Evolutionary conservation across 495 filamentous ascomycete species (phyloP).

Genomic region (Neurospora sp.): DNA sequence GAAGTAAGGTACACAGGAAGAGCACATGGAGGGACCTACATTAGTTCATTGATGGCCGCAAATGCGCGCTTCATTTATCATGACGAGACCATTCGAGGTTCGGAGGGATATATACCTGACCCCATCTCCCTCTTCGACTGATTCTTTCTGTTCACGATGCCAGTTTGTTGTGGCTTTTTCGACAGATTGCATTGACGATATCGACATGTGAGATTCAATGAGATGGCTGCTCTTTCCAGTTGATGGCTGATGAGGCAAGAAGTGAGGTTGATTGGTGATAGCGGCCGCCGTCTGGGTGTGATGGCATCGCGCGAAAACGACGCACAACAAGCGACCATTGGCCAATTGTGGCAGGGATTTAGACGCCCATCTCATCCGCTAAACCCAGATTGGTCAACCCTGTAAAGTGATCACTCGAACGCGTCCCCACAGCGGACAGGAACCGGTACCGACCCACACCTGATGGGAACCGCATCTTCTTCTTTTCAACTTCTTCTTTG

Average conservation of each 20-base stretch:
- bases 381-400: slow-evolving; percentile 11
- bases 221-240: no score
- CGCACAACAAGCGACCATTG: slow-evolving; percentile 17
- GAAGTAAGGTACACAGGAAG: neutral
- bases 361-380: slow-evolving; percentile 28
- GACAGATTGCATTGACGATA: no score
- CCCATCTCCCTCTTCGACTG: neutral
- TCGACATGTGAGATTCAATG: no score
- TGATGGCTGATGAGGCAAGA: neutral
- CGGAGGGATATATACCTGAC: neutral
- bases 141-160: neutral
- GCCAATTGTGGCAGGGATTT: slow-evolving; percentile 27
- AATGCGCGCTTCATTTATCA: neutral
- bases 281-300: slow-evolving; percentile 10
- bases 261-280: neutral
- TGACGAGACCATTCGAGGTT: neutral
- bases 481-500: neutral
- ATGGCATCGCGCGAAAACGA: slow-evolving; percentile 15
- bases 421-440: slow-evolving; percentile 15
- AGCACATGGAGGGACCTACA: neutral
- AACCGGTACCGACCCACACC: neutral
- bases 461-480: neutral
- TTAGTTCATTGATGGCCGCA: neutral
- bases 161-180: neutral
- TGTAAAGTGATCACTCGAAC: slow-evolving; percentile 14